phyloP scores from a whole-genome alignment of 2,329 filamentous ascomycete species.

The Aspergillus glaucus region DNA sequence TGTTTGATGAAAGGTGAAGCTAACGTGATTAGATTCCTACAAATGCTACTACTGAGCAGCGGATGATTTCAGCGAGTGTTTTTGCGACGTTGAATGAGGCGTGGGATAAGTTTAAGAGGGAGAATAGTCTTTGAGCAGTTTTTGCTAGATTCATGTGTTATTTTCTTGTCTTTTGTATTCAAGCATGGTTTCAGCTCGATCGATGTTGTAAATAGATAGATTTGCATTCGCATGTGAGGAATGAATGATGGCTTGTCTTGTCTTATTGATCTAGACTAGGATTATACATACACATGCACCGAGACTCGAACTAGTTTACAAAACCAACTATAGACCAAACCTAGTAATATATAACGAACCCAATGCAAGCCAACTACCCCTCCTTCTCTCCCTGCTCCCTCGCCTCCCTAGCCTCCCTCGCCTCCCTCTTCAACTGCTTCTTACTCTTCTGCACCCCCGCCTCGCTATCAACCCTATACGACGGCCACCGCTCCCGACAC shows the following conservation, averaged over 20 bases:
- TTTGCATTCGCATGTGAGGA: conserved; percentile 1
- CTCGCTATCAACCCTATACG: conserved; percentile 41
- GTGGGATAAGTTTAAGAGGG: conserved; percentile 62
- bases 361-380: conserved; percentile 1
- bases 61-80: conserved; percentile 60
- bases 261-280: not conserved
- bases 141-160: not conserved
- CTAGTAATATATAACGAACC: not conserved
- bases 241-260: not conserved
- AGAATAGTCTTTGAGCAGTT: conserved; percentile 48
- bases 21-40: conserved; percentile 49
- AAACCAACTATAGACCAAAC: not conserved
- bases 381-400: conserved; percentile 4
- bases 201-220: conserved; percentile 8
- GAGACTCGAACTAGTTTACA: no score
- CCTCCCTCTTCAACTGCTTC: conserved; percentile 33
- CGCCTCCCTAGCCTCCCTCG: conserved; percentile 42
- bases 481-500: conserved; percentile 59
- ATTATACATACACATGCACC: not conserved
- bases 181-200: not conserved
- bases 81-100: conserved; percentile 61
- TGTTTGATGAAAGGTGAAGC: not conserved
- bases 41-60: conserved; percentile 59
- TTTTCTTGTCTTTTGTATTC: not conserved
- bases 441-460: conserved; percentile 27